Percentiles rank a stretch among this genome's conserved stretches.
These are phyloP conservation scores for Volvox carteri DNA, from an alignment of 163 green algal genomes.

Conservation along the genomic window DNA sequence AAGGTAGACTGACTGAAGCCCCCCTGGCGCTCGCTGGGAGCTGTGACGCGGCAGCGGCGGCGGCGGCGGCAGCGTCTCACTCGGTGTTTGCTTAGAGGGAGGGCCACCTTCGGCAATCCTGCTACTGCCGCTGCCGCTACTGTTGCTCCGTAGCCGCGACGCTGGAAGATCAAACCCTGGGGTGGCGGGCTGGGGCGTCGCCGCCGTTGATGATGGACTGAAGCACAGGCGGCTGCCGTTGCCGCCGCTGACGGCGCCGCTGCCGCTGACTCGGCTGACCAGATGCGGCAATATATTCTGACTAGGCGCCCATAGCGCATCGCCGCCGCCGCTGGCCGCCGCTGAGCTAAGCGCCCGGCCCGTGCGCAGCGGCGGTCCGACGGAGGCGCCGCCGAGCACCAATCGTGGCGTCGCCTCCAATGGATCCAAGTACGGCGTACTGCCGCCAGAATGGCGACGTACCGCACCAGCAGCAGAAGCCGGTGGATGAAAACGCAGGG, in stretches of 20 bases:
- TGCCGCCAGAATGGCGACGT: background rate
- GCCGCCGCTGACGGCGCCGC: background rate
- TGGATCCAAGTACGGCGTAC: background rate
- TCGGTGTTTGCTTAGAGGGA: background rate
- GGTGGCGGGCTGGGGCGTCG: background rate
- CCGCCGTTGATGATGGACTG: background rate
- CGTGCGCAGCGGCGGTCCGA: background rate
- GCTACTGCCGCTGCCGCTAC: background rate
- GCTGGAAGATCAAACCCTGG: background rate
- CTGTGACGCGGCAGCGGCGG: background rate
- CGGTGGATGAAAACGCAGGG: conserved; percentile 23
- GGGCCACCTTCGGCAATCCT: background rate
- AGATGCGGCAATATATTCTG: conserved; percentile 17
- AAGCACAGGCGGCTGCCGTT: background rate
- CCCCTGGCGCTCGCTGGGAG: background rate
- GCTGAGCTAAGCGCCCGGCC: background rate
- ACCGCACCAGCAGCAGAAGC: background rate
- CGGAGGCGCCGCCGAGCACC: background rate
- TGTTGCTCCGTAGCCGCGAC: background rate
- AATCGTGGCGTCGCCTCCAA: conserved; percentile 17
- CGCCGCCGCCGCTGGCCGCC: background rate
- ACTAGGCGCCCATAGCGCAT: conserved; percentile 2
- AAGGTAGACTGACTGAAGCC: background rate
- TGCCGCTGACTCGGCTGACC: background rate
- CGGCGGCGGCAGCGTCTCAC: background rate